Conservation (phyloP, 805 yeast genomes). For the Ogataea paradorogensis region DNA sequence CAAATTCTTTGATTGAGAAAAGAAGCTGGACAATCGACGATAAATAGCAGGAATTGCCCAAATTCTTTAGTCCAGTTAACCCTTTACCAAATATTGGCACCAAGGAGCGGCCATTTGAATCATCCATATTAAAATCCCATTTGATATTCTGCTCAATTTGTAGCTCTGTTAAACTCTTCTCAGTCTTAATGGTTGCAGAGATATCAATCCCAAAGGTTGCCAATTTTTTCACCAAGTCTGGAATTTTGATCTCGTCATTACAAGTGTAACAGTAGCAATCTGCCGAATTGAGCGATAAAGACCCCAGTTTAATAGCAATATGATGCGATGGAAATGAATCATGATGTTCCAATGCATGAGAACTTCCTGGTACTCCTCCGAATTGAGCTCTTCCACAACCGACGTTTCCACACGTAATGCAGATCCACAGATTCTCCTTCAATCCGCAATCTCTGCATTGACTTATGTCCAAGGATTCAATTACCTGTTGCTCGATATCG, state of each 20-base stretch:
- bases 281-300: constrained; percentile 72
- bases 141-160: constrained; percentile 90
- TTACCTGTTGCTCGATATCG: constrained; percentile 42
- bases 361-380: constrained; percentile 91
- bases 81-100: constrained; percentile 70
- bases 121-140: constrained; percentile 88
- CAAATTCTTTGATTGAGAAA: constrained; percentile 43
- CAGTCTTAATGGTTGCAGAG: constrained; percentile 60
- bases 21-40: constrained; percentile 77
- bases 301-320: constrained; percentile 87
- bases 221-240: constrained; percentile 47
- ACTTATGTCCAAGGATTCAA: constrained; percentile 32
- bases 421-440: constrained; percentile 83
- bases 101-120: constrained; percentile 63
- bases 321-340: constrained; percentile 56
- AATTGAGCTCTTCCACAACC: constrained; percentile 96
- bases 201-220: constrained; percentile 66
- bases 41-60: constrained; percentile 92
- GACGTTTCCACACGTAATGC: constrained; percentile 83
- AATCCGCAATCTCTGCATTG: constrained; percentile 62
- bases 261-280: constrained; percentile 89
- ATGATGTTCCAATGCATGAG: constrained; percentile 81
- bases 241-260: constrained; percentile 84
- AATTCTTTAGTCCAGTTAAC: constrained; percentile 79
- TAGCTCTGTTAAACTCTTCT: constrained; percentile 81